phyloP scores from a whole-genome alignment of 2,329 filamentous ascomycete species.

The Arthroderma sp. region DNA sequence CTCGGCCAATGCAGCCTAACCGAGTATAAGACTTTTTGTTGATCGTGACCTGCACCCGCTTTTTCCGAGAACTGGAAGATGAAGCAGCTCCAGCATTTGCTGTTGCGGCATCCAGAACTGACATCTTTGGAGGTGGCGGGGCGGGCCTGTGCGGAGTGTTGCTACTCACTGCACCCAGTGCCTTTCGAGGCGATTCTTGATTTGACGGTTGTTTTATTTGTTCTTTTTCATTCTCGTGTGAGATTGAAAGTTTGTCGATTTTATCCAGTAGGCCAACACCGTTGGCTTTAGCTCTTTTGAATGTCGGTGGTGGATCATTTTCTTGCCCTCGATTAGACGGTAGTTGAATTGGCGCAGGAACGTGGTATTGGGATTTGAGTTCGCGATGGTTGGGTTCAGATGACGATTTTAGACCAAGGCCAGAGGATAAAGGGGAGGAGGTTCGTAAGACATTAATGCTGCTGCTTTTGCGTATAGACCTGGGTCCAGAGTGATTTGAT shows the following conservation, averaged over 20 bases:
- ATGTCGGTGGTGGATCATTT: constrained; percentile 62
- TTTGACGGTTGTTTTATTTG: constrained; percentile 29
- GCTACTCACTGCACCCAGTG: constrained; percentile 42
- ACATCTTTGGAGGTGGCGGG: constrained; percentile 85
- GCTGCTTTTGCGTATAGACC: background rate
- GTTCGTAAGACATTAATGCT: background rate
- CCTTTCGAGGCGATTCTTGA: constrained; percentile 33
- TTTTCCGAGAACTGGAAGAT: constrained; percentile 58
- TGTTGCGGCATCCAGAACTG: constrained; percentile 81
- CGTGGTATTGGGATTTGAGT: constrained; percentile 44
- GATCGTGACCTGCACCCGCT: constrained; percentile 69
- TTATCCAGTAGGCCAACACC: constrained; percentile 44
- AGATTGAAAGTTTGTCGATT: constrained; percentile 40
- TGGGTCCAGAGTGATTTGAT: constrained; percentile 3
- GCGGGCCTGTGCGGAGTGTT: constrained; percentile 67
- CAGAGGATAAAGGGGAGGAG: background rate
- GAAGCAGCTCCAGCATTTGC: constrained; percentile 67
- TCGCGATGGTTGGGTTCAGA: too few relatives aligned
- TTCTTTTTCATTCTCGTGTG: constrained; percentile 28
- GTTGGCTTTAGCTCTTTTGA: constrained; percentile 48
- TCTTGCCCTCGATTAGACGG: constrained; percentile 65
- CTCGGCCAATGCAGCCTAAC: constrained; percentile 79
- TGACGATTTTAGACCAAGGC: background rate
- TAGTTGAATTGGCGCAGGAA: constrained; percentile 41
- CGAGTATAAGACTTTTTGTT: constrained; percentile 87